phyloP scores from a whole-genome alignment of 176 grass and related monocot species.

The Bromus sterilis region DNA sequence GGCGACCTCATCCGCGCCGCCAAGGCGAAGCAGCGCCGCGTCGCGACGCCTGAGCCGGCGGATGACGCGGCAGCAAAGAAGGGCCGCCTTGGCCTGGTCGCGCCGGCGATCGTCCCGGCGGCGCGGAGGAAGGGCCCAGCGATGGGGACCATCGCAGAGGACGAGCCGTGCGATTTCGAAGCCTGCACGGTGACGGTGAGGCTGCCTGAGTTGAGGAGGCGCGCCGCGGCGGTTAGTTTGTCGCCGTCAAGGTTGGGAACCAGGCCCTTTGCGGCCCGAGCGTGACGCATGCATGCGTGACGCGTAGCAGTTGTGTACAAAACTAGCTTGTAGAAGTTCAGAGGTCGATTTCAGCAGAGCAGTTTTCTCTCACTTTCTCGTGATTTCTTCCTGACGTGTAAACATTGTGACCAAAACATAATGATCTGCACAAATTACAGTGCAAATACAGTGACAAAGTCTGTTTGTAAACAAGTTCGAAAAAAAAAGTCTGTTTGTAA shows the following conservation, averaged over 20 bases:
- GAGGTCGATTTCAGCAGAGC: neutral
- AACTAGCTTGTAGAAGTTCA: neutral
- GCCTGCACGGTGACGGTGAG: neutral
- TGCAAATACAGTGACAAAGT: neutral
- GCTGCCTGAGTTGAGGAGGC: neutral
- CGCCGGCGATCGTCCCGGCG: neutral
- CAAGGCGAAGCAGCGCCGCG: slow-evolving; percentile 1
- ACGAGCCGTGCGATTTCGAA: slow-evolving; percentile 37
- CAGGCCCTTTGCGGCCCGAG: neutral
- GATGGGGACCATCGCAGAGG: slow-evolving; percentile 46
- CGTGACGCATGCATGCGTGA: neutral
- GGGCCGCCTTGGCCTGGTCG: neutral
- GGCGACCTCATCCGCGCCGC: slow-evolving; percentile 52
- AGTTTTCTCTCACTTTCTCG: neutral
- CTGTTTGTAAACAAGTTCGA: too few relatives aligned
- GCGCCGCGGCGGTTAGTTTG: neutral
- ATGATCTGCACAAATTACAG: neutral
- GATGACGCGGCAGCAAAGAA: neutral
- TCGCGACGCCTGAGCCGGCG: slow-evolving; percentile 2
- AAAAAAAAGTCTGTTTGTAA: too few relatives aligned
- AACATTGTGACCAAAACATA: neutral
- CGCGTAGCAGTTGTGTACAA: neutral
- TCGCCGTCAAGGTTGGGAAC: neutral
- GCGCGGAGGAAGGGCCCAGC: neutral
- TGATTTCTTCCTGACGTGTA: neutral